phyloP scores from a whole-genome alignment of 116 monocot species.

The Zostera marina region DNA sequence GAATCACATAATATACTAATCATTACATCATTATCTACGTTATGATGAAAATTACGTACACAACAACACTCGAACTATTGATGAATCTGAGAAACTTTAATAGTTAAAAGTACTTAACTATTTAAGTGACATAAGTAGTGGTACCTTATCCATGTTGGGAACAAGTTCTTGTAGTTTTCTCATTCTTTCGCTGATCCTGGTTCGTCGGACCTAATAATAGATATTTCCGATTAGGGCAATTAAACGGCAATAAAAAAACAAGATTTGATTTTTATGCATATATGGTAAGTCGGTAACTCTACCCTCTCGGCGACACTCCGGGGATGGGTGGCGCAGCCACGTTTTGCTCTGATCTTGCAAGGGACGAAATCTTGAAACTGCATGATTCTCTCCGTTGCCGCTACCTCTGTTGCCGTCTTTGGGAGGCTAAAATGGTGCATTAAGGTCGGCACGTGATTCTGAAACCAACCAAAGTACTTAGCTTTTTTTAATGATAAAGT shows the following conservation, averaged over 20 bases:
- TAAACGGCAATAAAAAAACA: neutral
- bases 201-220: conserved; percentile 58
- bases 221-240: neutral
- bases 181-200: conserved; percentile 84
- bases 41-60: no score
- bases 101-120: neutral
- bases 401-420: conserved; percentile 48
- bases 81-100: no score
- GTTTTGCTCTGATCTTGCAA: conserved; percentile 83
- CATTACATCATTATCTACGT: no score
- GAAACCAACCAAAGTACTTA: no score
- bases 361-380: conserved; percentile 95
- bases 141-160: conserved; percentile 99
- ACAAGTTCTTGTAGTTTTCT: conserved; percentile 92
- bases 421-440: conserved; percentile 61
- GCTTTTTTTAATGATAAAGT: no score
- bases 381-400: conserved; percentile 50
- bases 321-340: conserved; percentile 96
- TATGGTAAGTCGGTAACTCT: conserved; percentile 1
- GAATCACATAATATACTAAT: no score
- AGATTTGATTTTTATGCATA: no score
- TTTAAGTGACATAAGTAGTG: neutral
- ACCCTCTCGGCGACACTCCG: conserved; percentile 97
- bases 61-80: no score
- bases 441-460: conserved; percentile 35